Conservation (phyloP, 495 filamentous ascomycete species). For the Halenospora varia region DNA sequence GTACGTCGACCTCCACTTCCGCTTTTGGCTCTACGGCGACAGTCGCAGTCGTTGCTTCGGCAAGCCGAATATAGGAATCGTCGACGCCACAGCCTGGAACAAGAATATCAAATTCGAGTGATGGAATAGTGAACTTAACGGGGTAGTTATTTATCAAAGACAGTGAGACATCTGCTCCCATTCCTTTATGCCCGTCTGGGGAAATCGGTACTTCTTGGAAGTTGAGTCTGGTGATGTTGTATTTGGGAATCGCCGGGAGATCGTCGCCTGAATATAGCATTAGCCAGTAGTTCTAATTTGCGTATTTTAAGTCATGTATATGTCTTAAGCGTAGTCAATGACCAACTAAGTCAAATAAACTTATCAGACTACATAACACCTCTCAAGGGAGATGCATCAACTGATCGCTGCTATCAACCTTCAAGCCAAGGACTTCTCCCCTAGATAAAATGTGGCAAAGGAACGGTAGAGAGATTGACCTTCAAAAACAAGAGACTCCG, state of each 20-base stretch:
- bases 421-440: slow-evolving; percentile 38
- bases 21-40: slow-evolving; percentile 61
- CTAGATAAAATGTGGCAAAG: slow-evolving; percentile 48
- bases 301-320: too few species aligned
- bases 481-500: slow-evolving; percentile 70
- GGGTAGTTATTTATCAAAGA: slow-evolving; percentile 68
- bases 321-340: too few species aligned
- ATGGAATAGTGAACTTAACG: slow-evolving; percentile 66
- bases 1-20: slow-evolving; percentile 62
- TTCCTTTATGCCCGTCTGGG: slow-evolving; percentile 48
- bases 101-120: slow-evolving; percentile 77
- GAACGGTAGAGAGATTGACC: slow-evolving; percentile 65
- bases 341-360: slow-evolving; percentile 8
- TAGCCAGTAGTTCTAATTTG: too few species aligned
- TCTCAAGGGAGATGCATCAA: slow-evolving; percentile 2
- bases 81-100: slow-evolving; percentile 67
- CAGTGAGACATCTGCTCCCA: slow-evolving; percentile 74
- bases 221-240: slow-evolving; percentile 72
- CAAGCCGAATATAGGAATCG: slow-evolving; percentile 59
- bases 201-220: slow-evolving; percentile 61
- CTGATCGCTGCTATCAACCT: too few species aligned
- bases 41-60: slow-evolving; percentile 63
- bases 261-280: slow-evolving; percentile 42
- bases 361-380: slow-evolving; percentile 14
- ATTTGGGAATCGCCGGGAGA: slow-evolving; percentile 70